phyloP scores from a whole-genome alignment of 352 stramenopile genomes.

The Phytophthora chlamydospora region DNA sequence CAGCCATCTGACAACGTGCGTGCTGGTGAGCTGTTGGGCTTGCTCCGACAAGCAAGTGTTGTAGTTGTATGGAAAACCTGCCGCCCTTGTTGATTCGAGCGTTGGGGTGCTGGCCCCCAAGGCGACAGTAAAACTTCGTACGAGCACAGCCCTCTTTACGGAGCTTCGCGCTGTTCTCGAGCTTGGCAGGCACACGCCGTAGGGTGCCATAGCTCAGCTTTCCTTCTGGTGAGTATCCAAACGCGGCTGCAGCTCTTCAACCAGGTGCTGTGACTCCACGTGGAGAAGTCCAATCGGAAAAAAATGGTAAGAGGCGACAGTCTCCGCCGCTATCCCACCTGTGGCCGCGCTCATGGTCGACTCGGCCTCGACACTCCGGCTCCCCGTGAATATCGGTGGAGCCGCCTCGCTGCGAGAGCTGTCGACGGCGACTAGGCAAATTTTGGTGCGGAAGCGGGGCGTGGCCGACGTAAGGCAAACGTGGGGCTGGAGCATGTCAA shows the following conservation, averaged over 20 bases:
- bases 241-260: conserved; percentile 10
- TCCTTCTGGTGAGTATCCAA: conserved; percentile 11
- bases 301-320: conserved; percentile 1
- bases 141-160: no score
- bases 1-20: background rate
- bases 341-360: background rate
- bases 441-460: conserved; percentile 16
- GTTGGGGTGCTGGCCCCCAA: no score
- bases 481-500: conserved; percentile 14
- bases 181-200: no score
- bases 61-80: no score
- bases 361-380: background rate
- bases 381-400: background rate
- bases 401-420: background rate
- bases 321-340: conserved; percentile 4
- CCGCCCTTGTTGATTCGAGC: no score
- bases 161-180: no score
- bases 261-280: conserved; percentile 7
- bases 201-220: background rate
- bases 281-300: conserved; percentile 2
- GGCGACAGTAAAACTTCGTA: no score
- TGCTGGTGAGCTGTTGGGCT: background rate
- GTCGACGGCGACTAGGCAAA: conserved; percentile 7
- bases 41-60: no score
- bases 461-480: background rate